Evolutionary conservation across 2,329 filamentous ascomycete species (phyloP).

Genomic region (Botrytis pseudocinerea): DNA sequence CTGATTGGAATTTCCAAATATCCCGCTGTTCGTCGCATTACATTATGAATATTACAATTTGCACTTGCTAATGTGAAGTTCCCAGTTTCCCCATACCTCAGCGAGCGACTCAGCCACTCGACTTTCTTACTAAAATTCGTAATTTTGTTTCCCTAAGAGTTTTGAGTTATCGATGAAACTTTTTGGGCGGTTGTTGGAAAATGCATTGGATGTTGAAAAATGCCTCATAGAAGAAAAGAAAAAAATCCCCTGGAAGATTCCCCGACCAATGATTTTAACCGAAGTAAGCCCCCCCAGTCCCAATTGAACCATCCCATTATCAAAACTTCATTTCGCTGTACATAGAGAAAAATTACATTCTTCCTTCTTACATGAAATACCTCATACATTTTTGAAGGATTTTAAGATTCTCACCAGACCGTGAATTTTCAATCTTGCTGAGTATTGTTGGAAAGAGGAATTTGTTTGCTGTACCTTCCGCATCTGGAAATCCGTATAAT

Average conservation of each 20-base stretch:
- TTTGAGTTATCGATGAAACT: background rate
- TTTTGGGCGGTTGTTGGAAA: background rate
- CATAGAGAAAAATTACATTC: background rate
- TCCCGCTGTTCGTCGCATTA: background rate
- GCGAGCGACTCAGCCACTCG: background rate
- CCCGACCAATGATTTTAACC: slow-evolving; percentile 7
- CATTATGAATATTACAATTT: background rate
- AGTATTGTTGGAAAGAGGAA: background rate
- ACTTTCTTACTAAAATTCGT: background rate
- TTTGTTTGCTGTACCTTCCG: background rate
- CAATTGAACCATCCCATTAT: slow-evolving; percentile 1
- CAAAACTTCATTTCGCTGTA: background rate
- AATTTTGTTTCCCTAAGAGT: background rate
- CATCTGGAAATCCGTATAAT: background rate
- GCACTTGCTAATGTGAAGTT: background rate
- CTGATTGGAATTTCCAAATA: background rate
- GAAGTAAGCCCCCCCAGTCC: background rate
- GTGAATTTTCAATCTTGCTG: background rate
- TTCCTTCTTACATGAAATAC: background rate
- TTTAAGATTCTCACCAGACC: background rate
- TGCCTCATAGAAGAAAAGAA: slow-evolving; percentile 2
- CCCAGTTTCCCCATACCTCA: background rate
- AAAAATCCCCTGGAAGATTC: background rate
- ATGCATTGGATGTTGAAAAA: background rate
- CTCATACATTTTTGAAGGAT: background rate